phyloP scores from a whole-genome alignment of 2,329 filamentous ascomycete species.

The Colletotrichum sp. region DNA sequence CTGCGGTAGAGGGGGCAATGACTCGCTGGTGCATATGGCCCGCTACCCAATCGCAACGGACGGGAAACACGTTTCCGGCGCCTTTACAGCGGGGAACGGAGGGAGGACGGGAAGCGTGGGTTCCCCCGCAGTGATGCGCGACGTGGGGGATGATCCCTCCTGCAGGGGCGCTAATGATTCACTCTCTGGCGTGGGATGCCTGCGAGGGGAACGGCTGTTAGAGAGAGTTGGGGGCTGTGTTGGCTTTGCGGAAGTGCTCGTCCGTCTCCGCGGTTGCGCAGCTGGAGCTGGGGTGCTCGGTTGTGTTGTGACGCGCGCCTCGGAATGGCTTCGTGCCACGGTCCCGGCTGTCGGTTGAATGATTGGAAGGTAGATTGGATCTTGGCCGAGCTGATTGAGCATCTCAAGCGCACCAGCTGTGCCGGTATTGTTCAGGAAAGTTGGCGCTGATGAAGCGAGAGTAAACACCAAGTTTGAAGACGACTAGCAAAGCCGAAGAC shows the following conservation, averaged over 20 bases:
- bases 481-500: neutral
- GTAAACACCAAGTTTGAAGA: neutral
- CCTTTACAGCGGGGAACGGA: neutral
- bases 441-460: neutral
- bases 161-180: neutral
- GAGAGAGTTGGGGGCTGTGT: neutral
- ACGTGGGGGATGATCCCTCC: neutral
- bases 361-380: neutral
- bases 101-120: neutral
- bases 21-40: neutral
- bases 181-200: neutral
- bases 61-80: neutral
- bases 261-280: neutral
- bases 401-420: neutral
- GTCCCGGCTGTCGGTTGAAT: neutral
- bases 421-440: neutral
- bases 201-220: neutral
- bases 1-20: neutral
- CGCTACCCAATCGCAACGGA: neutral
- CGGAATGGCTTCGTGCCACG: neutral
- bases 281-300: neutral
- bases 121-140: neutral
- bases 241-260: neutral
- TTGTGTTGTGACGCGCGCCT: neutral
- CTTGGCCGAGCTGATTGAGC: neutral